These are phyloP conservation scores for Galerina marginata DNA, from an alignment of 768 basidiomycete species.

Conservation along the genomic window DNA sequence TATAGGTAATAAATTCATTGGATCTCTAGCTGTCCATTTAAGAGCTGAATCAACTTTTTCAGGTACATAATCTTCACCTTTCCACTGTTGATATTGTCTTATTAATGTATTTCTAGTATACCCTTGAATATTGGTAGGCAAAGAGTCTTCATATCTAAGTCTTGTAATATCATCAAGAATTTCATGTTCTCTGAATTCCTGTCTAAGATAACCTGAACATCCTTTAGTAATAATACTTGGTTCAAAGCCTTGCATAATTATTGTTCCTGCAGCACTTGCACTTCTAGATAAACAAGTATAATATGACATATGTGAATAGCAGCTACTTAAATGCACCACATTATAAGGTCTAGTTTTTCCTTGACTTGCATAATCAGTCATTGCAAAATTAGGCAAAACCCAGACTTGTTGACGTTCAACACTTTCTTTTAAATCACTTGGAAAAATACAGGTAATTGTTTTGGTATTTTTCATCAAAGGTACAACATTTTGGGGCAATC, in stretches of 20 bases:
- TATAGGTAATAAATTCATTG: too few species aligned
- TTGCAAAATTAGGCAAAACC: slow-evolving; percentile 25
- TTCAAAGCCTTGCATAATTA: too few species aligned
- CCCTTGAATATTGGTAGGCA: slow-evolving; percentile 16
- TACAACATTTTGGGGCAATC: slow-evolving; percentile 37
- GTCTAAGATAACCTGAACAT: too few species aligned
- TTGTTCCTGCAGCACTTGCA: too few species aligned
- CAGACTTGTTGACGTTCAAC: slow-evolving; percentile 28
- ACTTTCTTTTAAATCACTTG: slow-evolving; percentile 20
- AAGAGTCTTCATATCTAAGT: slow-evolving; percentile 16
- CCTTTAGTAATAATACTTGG: too few species aligned
- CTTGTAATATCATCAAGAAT: background rate
- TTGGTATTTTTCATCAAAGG: slow-evolving; percentile 20
- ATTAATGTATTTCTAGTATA: slow-evolving; percentile 22
- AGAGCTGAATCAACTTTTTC: slow-evolving; percentile 1
- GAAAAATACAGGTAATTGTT: slow-evolving; percentile 14
- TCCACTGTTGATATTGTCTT: background rate
- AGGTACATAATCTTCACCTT: background rate
- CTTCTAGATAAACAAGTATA: too few species aligned
- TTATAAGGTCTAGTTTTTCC: too few species aligned
- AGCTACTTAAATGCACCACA: too few species aligned
- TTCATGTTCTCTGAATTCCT: too few species aligned
- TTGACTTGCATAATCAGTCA: too few species aligned
- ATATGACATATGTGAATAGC: too few species aligned
- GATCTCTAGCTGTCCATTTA: too few species aligned